Base-by-base conservation (phyloP, 139 green algal genomes). In the Mesotaenium endlicherianum region DNA sequence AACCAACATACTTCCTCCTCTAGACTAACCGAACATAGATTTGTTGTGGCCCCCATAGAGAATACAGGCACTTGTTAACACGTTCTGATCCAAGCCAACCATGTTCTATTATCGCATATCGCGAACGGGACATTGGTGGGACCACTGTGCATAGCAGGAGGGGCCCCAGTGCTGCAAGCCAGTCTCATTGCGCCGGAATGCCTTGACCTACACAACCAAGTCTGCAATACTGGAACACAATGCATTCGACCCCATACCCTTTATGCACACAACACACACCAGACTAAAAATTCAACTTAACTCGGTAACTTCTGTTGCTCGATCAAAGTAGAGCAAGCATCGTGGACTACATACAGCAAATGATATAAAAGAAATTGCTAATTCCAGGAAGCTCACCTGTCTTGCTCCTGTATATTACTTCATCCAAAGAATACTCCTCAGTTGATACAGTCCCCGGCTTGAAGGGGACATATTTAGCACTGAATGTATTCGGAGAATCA, bases 381-480 rank as follows among this genome's bases (percentile, higher is more conserved):
- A 17, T 17, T 64, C 55, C 31, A 31, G 41, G 17, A 42, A 31
- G 57, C 69, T 39, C 75, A 49, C 87, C 96, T 80, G 95, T 93
- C 50, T 91, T 79, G 59, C 89, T 83, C 45, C 94, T 87, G 86
- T 98, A 98, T 34, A 98, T 90, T 8, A 98, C 93, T 49, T 98
- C 91, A 82, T 98, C 96, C 39, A 99, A 83, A 1, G 90, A 94
- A 89, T 98, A 99, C 50, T 90, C 77, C 88, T 99, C 96, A 0
- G 80, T 75, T 87, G 40, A 74, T 58, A 1, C 57, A 44, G 75
- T 90, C 79, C 38, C 95, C 91, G 67, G 92, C 70, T 30, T 88
- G 88, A 99, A 98, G 3, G 96, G 96, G 31, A 98, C 93, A 79
- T 97, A 99, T 8, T 94, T 91, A 31, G 96, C 94, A 77, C 90